Evolutionary conservation across 257 asterid species (phyloP), one percentile per base, ranked within the genome.

Genomic region (Knoxia roxburghii): DNA sequence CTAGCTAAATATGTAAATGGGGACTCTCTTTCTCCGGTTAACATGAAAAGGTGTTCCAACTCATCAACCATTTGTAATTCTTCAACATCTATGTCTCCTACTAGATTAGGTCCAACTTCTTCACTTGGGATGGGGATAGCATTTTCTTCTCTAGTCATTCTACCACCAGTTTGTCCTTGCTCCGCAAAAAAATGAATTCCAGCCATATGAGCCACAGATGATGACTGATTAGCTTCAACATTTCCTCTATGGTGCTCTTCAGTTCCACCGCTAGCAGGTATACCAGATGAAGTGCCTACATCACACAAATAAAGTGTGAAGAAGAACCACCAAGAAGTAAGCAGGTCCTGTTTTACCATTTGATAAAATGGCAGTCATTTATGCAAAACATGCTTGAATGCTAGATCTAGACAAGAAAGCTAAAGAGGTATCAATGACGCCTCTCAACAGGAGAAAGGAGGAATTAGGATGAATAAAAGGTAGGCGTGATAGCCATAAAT

Each of bases 1-100:
- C 86, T 87, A 58, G 96, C 95, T 86, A 94, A 76, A 87, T 94
- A 94, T 40, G 93, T 85, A 74, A 90, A 94, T 61, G 99, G 99
- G 48, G 65, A 65, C 76, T 86, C 89, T 27, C 83, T 76, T 57
- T 82, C 89, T 72, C 84, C 75, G 23, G 77, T 72, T 73, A 75
- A 82, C 43, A 87, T 65, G 67, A 63, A 81, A 46, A 80, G 75
- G 62, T 69, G 86, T 60, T 82, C 85, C 76, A 76, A 55, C 45
- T 77, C 86, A 69, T 90, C 85, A 72, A 73, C 73, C 75, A 72
- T 53, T 26, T 77, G 68, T 65, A 75, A 55, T 45, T 88, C 96
- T 49, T 86, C 88, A 55, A 67, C 72, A 50, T 86, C 87, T 79
- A 74, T 79, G 10, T 67, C 59, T 65, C 56, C 76, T 45, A 21